phyloP scores from a whole-genome alignment of 768 basidiomycete genomes.

The Hypsizygus marmoreus region DNA sequence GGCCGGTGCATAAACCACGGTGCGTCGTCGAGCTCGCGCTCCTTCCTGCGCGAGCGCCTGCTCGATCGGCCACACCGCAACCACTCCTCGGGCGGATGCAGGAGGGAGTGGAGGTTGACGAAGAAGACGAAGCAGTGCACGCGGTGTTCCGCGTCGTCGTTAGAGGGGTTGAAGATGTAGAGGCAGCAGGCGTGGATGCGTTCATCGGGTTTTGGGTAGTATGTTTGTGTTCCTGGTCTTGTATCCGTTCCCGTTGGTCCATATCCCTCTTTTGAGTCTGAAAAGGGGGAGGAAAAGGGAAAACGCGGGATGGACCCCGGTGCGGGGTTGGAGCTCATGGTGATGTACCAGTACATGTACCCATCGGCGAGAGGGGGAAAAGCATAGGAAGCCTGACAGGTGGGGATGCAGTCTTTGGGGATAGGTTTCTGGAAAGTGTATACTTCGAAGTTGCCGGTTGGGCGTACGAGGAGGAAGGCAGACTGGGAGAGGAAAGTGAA shows the following conservation, averaged over 20 bases:
- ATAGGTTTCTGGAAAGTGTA: conserved; percentile 46
- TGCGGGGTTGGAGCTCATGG: conserved; percentile 53
- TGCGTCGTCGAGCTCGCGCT: too few relatives aligned
- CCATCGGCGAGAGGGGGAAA: conserved; percentile 46
- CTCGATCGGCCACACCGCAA: too few relatives aligned
- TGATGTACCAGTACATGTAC: conserved; percentile 55
- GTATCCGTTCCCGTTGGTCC: conserved; percentile 13
- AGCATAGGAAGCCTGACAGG: conserved; percentile 36
- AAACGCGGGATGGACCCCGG: conserved; percentile 42
- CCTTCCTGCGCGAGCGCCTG: too few relatives aligned
- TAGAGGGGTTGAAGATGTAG: conserved; percentile 45
- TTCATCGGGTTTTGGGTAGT: conserved; percentile 48
- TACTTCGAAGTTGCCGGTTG: conserved; percentile 49
- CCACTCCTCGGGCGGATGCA: conserved; percentile 23
- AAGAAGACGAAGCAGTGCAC: conserved; percentile 54
- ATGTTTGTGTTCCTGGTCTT: conserved; percentile 30
- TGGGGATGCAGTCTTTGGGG: conserved; percentile 28
- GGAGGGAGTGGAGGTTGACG: conserved; percentile 44
- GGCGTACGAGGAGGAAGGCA: conserved; percentile 48
- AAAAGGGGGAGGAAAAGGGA: too few relatives aligned
- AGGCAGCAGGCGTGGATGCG: conserved; percentile 52
- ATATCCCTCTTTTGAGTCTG: too few relatives aligned
- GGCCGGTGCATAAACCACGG: too few relatives aligned
- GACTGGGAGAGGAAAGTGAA: conserved; percentile 50
- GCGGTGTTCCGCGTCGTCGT: conserved; percentile 34